Evolutionary conservation across 1,284 basidiomycete species (phyloP), one percentile per base, ranked within the genome.

Genomic region (Crepidotus sp.): DNA sequence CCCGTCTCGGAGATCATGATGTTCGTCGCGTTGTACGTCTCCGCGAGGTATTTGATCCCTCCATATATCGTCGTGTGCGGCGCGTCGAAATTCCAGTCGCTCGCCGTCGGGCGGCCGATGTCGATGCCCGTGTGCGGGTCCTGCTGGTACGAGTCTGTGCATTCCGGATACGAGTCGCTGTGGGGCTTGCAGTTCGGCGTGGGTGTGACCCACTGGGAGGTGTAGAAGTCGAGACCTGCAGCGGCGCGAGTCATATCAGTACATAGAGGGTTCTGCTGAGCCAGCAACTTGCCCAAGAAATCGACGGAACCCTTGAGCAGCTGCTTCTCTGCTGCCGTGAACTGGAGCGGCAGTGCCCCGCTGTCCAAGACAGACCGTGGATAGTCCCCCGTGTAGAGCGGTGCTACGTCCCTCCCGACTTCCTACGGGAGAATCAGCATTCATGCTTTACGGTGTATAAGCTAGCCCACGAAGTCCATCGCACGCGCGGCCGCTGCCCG

Each of bases 81-180:
- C 21, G 40, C 47, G 31, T 52, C 50, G 15, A 52, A 52, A 27
- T 52, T 52, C 50, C 50, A 52, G 38, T 49, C 47, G 41, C 50
- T 52, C 3, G 50, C 50, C 1, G 50, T 52, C 5, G 50, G 50
- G 13, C 50, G 50, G 6, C 50, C 50, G 19, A 52, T 52, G 13
- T 52, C 47, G 34, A 49, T 17, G 4, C 24, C 30, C 15, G 50
- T 49, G 30, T 19, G 24, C 19, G 50, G 50, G 21, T 52, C 25
- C 25, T 52, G 50, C 14, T 52, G 50, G 45, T 26, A 52, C 10
- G 26, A 13, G 13, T 44, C 41, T 8, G 31, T 40, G 45, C 50
- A 52, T 35, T 52, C 50, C 2, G 50, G 50, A 17, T 37, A 52
- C 15, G 25, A 19, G 35, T 46, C 50, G 26, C 45, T 49, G 13